These are phyloP conservation scores for Cryphonectria japonica DNA, from an alignment of 2,329 filamentous ascomycete species.

Conservation along the genomic window DNA sequence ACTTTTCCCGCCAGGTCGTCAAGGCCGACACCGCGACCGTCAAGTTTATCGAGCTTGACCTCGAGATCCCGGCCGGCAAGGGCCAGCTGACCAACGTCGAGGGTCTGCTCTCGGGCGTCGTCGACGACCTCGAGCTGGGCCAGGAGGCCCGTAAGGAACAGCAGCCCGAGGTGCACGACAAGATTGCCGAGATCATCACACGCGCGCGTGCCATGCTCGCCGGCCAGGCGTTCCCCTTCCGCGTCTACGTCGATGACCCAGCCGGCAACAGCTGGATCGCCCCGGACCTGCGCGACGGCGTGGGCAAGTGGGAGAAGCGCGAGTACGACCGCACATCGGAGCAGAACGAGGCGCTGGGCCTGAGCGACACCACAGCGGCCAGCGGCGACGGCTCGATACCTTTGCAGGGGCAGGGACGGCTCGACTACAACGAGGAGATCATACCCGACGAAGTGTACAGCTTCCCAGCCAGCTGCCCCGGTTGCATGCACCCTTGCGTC, in stretches of 20 bases:
- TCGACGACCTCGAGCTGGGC: constrained; percentile 79
- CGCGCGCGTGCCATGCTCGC: constrained; percentile 77
- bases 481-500: constrained; percentile 81
- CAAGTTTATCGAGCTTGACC: constrained; percentile 86
- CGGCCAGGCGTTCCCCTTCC: constrained; percentile 83
- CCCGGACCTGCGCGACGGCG: constrained; percentile 75
- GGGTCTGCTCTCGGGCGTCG: constrained; percentile 77
- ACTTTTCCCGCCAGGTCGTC: constrained; percentile 86
- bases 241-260: constrained; percentile 84
- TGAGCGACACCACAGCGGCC: constrained; percentile 64
- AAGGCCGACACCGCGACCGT: constrained; percentile 88
- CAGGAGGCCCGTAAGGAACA: constrained; percentile 82
- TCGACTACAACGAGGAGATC: constrained; percentile 72
- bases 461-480: constrained; percentile 90
- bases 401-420: constrained; percentile 43
- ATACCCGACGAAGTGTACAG: constrained; percentile 90
- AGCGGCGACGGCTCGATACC: constrained; percentile 53
- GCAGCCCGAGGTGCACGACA: constrained; percentile 75
- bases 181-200: constrained; percentile 76
- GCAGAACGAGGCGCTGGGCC: constrained; percentile 84
- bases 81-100: constrained; percentile 94
- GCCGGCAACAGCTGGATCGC: constrained; percentile 97
- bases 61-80: constrained; percentile 89
- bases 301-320: constrained; percentile 86
- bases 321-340: constrained; percentile 82